Evolutionary conservation across 768 basidiomycete genomes (phyloP).

Genomic region (Phanerochaete carnosa): DNA sequence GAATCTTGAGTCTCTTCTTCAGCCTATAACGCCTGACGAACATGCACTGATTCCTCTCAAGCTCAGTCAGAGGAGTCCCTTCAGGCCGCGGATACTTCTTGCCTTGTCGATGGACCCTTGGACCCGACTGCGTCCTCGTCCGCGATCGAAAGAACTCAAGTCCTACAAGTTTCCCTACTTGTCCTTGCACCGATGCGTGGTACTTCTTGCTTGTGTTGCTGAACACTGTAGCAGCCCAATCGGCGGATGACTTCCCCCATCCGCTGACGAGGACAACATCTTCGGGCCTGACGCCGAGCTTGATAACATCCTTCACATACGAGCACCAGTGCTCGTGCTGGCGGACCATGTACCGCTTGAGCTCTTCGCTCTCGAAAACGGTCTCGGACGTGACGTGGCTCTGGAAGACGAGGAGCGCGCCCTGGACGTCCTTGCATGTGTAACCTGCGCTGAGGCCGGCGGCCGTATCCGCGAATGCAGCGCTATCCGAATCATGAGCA

Average conservation of each 20-base stretch:
- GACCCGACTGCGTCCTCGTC: neutral
- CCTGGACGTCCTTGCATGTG: neutral
- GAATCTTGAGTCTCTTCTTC: neutral
- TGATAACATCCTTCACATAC: neutral
- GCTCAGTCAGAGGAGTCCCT: neutral
- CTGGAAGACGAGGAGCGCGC: neutral
- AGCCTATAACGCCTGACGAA: neutral
- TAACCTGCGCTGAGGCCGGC: neutral
- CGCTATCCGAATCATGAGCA: no score
- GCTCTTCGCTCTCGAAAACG: neutral
- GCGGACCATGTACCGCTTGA: neutral
- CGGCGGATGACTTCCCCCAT: neutral
- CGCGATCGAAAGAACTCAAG: neutral
- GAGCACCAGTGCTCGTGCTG: neutral
- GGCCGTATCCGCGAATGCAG: no score
- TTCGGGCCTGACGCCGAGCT: neutral
- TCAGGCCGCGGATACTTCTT: neutral
- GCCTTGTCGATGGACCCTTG: neutral
- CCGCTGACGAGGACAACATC: neutral
- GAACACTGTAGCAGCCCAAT: neutral
- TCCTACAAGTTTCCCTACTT: neutral
- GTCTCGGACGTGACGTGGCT: neutral
- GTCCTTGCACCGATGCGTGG: neutral
- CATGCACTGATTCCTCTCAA: neutral
- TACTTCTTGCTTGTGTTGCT: neutral